A percentile compares a stretch with the other conserved stretches of the same genome.
Evolutionary conservation across 495 filamentous ascomycete species (phyloP).

Genomic region (Immersiella caudata): DNA sequence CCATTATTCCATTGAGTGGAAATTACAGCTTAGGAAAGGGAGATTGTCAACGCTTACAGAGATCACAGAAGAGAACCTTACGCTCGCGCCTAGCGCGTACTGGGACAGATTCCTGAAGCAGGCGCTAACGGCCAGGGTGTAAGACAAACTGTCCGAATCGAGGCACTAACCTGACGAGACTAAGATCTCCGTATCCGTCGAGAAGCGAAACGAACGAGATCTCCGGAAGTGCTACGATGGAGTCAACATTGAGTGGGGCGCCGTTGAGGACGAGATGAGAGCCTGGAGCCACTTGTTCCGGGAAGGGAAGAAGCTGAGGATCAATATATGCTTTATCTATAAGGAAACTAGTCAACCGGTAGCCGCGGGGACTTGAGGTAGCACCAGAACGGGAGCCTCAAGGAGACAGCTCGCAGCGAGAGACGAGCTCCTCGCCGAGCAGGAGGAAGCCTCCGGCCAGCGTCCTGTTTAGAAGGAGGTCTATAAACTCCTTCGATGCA

Average conservation of each 20-base stretch:
- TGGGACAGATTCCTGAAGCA: slow-evolving; percentile 17
- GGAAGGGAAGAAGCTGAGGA: too few species aligned
- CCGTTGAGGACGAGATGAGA: slow-evolving; percentile 1
- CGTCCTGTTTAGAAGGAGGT: slow-evolving; percentile 17
- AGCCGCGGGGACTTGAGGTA: slow-evolving; percentile 4
- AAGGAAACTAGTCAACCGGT: background rate
- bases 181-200: slow-evolving; percentile 13
- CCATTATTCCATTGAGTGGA: slow-evolving; percentile 20
- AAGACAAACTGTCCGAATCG: slow-evolving; percentile 15
- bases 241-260: slow-evolving; percentile 1
- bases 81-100: slow-evolving; percentile 15
- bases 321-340: too few species aligned
- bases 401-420: slow-evolving; percentile 16
- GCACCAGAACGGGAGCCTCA: slow-evolving; percentile 12
- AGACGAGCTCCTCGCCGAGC: slow-evolving; percentile 18
- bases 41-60: slow-evolving; percentile 19
- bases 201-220: slow-evolving; percentile 15
- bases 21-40: slow-evolving; percentile 14
- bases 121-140: slow-evolving; percentile 12
- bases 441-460: slow-evolving; percentile 16
- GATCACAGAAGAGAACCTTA: slow-evolving; percentile 18
- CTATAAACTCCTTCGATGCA: slow-evolving; percentile 15
- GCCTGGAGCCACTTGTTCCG: too few species aligned
- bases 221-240: slow-evolving; percentile 12
- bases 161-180: slow-evolving; percentile 18